phyloP scores from a whole-genome alignment of 352 stramenopile species.

The Phytophthora kernoviae region DNA sequence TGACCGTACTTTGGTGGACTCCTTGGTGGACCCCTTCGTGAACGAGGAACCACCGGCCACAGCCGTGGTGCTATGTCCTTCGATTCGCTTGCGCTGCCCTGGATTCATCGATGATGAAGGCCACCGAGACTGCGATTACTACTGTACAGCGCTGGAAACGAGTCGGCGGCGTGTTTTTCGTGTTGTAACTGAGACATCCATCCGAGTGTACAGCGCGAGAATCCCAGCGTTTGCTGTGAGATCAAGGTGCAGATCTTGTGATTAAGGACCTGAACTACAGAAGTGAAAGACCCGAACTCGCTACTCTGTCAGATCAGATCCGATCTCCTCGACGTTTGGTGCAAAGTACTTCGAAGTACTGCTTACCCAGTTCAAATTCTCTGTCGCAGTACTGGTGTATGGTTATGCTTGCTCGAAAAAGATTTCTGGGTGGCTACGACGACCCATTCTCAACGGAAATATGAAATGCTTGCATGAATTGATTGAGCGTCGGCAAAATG shows the following conservation, averaged over 20 bases:
- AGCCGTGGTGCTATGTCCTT: conserved; percentile 95
- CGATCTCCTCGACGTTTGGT: conserved; percentile 83
- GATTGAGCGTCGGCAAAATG: conserved; percentile 61
- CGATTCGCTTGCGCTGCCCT: conserved; percentile 92
- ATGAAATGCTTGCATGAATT: conserved; percentile 61
- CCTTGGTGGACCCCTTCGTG: conserved; percentile 66
- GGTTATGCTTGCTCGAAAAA: conserved; percentile 86
- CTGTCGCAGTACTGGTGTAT: conserved; percentile 93
- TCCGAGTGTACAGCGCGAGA: conserved; percentile 69
- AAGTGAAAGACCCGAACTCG: conserved; percentile 87
- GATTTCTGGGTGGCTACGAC: conserved; percentile 76
- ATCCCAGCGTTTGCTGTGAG: conserved; percentile 60
- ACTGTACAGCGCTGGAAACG: conserved; percentile 82
- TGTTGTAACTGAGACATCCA: conserved; percentile 45
- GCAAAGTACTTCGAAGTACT: no score
- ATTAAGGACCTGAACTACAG: conserved; percentile 89
- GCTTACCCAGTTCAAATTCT: conserved; percentile 95
- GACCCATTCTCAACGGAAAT: conserved; percentile 82
- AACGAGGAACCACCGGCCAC: conserved; percentile 34
- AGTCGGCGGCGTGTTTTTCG: conserved; percentile 77
- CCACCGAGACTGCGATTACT: conserved; percentile 54
- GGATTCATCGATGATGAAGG: conserved; percentile 66
- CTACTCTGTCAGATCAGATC: conserved; percentile 84
- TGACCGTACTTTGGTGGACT: conserved; percentile 89
- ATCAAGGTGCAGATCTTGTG: conserved; percentile 75